Evolutionary conservation across 108 stramenopile genomes (phyloP).

Genomic region (Chaetoceros muelleri): DNA sequence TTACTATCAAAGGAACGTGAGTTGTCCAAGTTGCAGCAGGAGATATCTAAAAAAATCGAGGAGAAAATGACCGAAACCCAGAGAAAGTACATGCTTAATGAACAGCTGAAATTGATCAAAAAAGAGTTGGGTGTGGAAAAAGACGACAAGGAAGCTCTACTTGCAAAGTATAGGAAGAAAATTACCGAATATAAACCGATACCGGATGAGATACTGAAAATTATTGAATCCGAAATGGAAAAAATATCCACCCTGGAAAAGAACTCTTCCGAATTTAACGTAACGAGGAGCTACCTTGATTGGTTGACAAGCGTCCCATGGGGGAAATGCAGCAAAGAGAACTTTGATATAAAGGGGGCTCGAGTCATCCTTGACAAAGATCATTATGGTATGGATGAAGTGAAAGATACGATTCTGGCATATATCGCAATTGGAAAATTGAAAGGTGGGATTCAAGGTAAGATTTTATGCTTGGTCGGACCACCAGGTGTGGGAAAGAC

Average conservation of each 20-base stretch:
- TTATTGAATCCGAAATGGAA: conserved; percentile 85
- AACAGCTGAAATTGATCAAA: conserved; percentile 98
- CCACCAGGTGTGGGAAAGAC: conserved; percentile 82
- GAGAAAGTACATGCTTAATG: conserved; percentile 89
- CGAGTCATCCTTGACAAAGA: conserved; percentile 72
- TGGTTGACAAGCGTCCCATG: conserved; percentile 94
- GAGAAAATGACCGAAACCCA: conserved; percentile 91
- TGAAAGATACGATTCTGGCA: conserved; percentile 93
- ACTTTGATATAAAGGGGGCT: conserved; percentile 77
- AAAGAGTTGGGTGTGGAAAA: conserved; percentile 98
- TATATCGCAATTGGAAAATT: conserved; percentile 98
- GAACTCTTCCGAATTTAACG: conserved; percentile 94
- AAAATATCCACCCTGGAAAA: conserved; percentile 87
- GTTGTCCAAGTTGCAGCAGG: conserved; percentile 85
- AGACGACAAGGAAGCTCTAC: conserved; percentile 92
- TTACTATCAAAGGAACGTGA: conserved; percentile 85
- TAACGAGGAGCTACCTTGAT: conserved; percentile 92
- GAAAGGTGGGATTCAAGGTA: conserved; percentile 85
- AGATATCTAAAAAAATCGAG: conserved; percentile 91
- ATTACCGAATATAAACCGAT: conserved; percentile 52
- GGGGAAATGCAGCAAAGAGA: conserved; percentile 77
- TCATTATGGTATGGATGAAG: conserved; percentile 95
- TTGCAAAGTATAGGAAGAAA: conserved; percentile 84
- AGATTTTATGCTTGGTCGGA: conserved; percentile 90
- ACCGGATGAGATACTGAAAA: conserved; percentile 57